Conservation (phyloP, 139 green algal genomes). For the Auxenochlorella pyrenoidosa region DNA sequence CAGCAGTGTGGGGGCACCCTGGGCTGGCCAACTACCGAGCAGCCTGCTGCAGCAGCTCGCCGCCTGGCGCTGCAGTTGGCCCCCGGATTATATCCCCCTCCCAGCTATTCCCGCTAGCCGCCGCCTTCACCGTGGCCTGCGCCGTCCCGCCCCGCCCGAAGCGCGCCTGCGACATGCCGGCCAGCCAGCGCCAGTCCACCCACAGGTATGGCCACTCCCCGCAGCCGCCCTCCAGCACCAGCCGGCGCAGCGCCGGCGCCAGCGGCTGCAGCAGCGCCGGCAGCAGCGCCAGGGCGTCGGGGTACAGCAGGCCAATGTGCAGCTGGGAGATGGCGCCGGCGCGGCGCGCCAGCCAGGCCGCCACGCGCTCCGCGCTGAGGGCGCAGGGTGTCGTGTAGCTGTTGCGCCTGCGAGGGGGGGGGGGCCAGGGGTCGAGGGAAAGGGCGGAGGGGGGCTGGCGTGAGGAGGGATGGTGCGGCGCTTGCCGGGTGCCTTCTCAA, state of each 20-base stretch:
- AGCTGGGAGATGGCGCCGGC: not conserved
- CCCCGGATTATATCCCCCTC: too few species aligned
- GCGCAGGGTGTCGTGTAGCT: conserved; percentile 28
- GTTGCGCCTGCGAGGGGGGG: conserved; percentile 20
- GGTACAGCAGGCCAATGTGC: conserved; percentile 4
- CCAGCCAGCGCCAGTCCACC: conserved; percentile 32
- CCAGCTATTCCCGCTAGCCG: too few species aligned
- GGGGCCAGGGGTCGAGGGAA: too few species aligned
- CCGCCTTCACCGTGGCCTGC: too few species aligned
- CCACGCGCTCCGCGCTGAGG: not conserved
- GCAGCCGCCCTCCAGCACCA: not conserved
- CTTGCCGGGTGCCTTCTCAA: too few species aligned
- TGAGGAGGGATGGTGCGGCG: not conserved
- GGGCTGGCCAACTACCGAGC: too few species aligned
- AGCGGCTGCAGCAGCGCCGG: conserved; percentile 2
- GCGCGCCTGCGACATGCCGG: not conserved
- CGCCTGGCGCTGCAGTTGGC: too few species aligned
- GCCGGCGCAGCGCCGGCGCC: conserved; percentile 7
- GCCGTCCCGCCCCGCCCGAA: too few species aligned
- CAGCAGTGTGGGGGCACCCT: too few species aligned
- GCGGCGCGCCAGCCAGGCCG: conserved; percentile 8
- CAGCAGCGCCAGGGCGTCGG: conserved; percentile 7
- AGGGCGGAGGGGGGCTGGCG: not conserved
- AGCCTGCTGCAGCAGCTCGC: not conserved
- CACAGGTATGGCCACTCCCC: conserved; percentile 14